Percentiles rank a stretch among this genome's conserved stretches.
phyloP scores from a whole-genome alignment of 768 basidiomycete species.

The Mycena galericulata region DNA sequence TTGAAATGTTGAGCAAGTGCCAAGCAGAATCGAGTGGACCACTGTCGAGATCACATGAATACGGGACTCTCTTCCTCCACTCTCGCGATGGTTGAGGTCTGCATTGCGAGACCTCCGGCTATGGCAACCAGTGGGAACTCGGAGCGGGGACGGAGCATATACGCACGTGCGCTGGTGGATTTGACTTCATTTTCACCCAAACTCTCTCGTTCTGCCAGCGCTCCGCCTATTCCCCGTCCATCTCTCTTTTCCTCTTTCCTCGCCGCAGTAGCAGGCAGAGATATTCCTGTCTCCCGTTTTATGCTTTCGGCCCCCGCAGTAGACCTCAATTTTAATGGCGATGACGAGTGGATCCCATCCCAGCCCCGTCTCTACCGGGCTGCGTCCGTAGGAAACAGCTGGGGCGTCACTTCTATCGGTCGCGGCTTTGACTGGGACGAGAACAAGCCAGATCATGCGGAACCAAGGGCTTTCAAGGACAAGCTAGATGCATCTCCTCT shows the following conservation, averaged over 20 bases:
- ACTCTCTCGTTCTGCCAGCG: no score
- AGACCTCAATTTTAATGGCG: constrained; percentile 75
- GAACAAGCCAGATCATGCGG: constrained; percentile 22
- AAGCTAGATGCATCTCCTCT: constrained; percentile 35
- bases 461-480: constrained; percentile 13
- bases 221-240: neutral
- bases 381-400: constrained; percentile 80
- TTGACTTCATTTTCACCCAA: no score
- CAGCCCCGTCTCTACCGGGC: constrained; percentile 68
- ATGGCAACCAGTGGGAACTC: no score
- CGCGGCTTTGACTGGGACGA: constrained; percentile 83
- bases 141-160: no score
- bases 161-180: no score
- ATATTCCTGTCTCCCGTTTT: constrained; percentile 13
- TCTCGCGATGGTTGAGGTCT: no score
- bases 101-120: no score
- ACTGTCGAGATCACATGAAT: no score
- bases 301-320: constrained; percentile 57
- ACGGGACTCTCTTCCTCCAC: no score
- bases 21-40: no score
- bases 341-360: constrained; percentile 74
- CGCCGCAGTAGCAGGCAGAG: constrained; percentile 21
- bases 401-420: constrained; percentile 88
- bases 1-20: no score
- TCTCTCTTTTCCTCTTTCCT: constrained; percentile 8